Percentiles rank a stretch among this genome's conserved stretches.
phyloP scores from a whole-genome alignment of 345 rosid genomes.

The Eutrema heterophyllum region DNA sequence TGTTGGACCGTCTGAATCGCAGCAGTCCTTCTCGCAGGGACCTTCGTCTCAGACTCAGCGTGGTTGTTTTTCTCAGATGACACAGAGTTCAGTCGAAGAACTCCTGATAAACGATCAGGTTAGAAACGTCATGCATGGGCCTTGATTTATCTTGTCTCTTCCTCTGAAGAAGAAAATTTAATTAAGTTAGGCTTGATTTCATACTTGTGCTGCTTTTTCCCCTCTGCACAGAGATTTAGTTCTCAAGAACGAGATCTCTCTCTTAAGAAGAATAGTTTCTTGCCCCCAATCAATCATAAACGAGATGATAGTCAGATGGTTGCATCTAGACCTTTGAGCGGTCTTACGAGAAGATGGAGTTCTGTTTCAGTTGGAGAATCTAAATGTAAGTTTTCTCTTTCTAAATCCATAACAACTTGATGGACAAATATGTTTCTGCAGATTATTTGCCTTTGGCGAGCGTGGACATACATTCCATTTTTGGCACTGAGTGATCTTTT shows the following conservation, averaged over 20 bases:
- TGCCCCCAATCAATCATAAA: slow-evolving; percentile 40
- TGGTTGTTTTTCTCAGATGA: slow-evolving; percentile 72
- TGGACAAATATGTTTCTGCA: neutral
- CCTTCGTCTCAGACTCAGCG: slow-evolving; percentile 87
- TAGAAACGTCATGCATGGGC: neutral
- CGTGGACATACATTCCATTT: neutral
- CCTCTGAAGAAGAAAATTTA: neutral
- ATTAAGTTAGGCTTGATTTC: neutral
- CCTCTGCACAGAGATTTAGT: slow-evolving; percentile 52
- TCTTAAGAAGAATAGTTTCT: slow-evolving; percentile 48
- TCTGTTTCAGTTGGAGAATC: slow-evolving; percentile 40
- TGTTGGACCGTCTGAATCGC: slow-evolving; percentile 39
- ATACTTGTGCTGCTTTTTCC: slow-evolving; percentile 7
- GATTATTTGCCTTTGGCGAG: neutral
- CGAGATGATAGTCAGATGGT: slow-evolving; percentile 64
- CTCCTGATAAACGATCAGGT: slow-evolving; percentile 59
- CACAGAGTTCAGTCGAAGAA: slow-evolving; percentile 70
- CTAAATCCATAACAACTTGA: neutral
- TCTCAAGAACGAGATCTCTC: slow-evolving; percentile 65
- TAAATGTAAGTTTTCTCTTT: slow-evolving; percentile 41
- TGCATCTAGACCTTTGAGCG: slow-evolving; percentile 50
- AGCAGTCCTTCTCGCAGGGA: slow-evolving; percentile 87
- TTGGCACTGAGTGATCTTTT: neutral
- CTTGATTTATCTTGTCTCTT: neutral
- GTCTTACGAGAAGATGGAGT: slow-evolving; percentile 55